A percentile compares a stretch with the other conserved stretches of the same genome.
phyloP scores from a whole-genome alignment of 805 yeast genomes.

The Saccharomyces mikatae region DNA sequence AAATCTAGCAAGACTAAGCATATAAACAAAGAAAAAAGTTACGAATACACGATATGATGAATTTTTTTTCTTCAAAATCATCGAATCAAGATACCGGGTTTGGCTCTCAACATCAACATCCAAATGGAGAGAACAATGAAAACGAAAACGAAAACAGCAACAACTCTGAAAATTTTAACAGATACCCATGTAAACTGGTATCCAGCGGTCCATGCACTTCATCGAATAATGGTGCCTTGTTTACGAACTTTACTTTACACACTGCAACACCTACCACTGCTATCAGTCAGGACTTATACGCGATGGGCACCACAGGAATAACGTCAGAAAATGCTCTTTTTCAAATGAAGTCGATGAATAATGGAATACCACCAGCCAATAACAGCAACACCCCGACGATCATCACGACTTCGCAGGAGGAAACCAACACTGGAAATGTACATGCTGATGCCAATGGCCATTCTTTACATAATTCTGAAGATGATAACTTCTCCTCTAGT shows the following conservation, averaged over 20 bases:
- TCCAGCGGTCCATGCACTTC: slow-evolving; percentile 3
- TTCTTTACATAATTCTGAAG: slow-evolving; percentile 1
- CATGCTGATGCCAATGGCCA: not conserved
- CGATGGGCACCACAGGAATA: slow-evolving; percentile 57
- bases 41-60: slow-evolving; percentile 15
- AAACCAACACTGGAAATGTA: not conserved
- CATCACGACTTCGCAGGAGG: not conserved
- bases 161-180: slow-evolving; percentile 5
- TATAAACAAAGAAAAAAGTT: not conserved
- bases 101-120: not conserved
- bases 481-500: slow-evolving; percentile 9
- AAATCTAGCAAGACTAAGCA: not conserved
- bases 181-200: not conserved
- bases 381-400: not conserved
- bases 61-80: slow-evolving; percentile 23
- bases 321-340: slow-evolving; percentile 31
- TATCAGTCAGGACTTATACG: slow-evolving; percentile 51
- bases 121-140: slow-evolving; percentile 5
- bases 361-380: slow-evolving; percentile 1
- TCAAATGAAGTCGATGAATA: slow-evolving; percentile 25
- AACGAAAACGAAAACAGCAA: slow-evolving; percentile 8
- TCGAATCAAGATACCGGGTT: slow-evolving; percentile 7
- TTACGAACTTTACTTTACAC: slow-evolving; percentile 35
- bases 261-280: slow-evolving; percentile 65
- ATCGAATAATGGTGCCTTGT: slow-evolving; percentile 13